Base-by-base conservation (phyloP, 768 basidiomycete species). In the Suillus hirtellus region DNA sequence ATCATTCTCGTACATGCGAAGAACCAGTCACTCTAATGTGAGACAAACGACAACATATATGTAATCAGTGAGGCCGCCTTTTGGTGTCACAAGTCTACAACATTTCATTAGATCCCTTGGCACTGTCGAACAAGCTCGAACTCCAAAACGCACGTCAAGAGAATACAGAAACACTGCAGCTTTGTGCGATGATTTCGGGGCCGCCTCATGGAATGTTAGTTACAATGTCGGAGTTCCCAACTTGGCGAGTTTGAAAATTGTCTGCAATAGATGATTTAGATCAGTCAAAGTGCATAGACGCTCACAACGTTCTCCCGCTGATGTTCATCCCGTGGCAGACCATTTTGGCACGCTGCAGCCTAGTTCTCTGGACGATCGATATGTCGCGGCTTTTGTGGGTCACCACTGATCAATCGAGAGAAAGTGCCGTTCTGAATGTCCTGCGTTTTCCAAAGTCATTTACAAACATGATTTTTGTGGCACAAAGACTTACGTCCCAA, bases 161-260 rank as follows among this genome's bases (percentile, higher is more conserved):
- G 15, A 42, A 6, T 42, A 15, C 40, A 42, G 52, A 49, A 53
- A 61, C 49, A 4, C 14, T 53, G 60, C 53, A 61, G 60, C 46
- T 40, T 40, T 21, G n/a, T 6, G 7, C 35, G 27, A 61, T 35
- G 8, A 54, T 15, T 61, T 38, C 49, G 21, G 47, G 15, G n/a
- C 60, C 19, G 35, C 49, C 49, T 27, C 52, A 53, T 61, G 49
- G 10, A 24, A 61, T 52, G 40, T 53, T 21, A 12, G 60, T 49
- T 53, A 17, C 15, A 21, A 46, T 6, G 31, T 31, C 31, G 31
- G n/a, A 12, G 44, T 10, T 4, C n/a, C 44, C n/a, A n/a, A 46
- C n/a, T 46, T n/a, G 44, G n/a, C n/a, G 44, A 31, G 31, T 31
- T 31, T 31, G 31, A 31, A 31, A 31, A n/a, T 11, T 44, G 9